phyloP scores from a whole-genome alignment of 108 stramenopile genomes.

The Cyclotella cryptica region DNA sequence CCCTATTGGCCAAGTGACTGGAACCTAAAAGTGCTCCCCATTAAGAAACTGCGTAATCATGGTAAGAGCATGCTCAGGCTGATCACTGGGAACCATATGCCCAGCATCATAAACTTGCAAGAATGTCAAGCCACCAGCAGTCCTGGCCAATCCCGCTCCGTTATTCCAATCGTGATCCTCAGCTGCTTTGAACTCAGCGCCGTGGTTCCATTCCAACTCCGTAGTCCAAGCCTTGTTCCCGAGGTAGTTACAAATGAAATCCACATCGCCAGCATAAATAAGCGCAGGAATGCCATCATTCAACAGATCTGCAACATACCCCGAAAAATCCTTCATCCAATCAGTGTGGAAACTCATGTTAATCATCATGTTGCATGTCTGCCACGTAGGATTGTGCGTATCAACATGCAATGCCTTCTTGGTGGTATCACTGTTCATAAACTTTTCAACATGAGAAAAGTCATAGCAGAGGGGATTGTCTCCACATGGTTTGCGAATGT shows the following conservation, averaged over 20 bases:
- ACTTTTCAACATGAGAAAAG: slow-evolving; percentile 85
- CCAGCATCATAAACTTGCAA: slow-evolving; percentile 73
- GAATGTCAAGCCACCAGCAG: slow-evolving; percentile 83
- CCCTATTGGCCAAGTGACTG: too few relatives aligned
- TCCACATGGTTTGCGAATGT: slow-evolving; percentile 89
- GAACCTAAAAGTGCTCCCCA: slow-evolving; percentile 27
- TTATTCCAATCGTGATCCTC: slow-evolving; percentile 75
- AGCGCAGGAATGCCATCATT: slow-evolving; percentile 85
- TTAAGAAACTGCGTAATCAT: slow-evolving; percentile 87
- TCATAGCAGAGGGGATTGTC: slow-evolving; percentile 93
- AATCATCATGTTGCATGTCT: slow-evolving; percentile 87
- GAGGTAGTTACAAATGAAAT: slow-evolving; percentile 98
- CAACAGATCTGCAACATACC: slow-evolving; percentile 83
- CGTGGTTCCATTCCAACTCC: slow-evolving; percentile 88
- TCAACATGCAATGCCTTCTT: slow-evolving; percentile 82
- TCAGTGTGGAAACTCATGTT: slow-evolving; percentile 89
- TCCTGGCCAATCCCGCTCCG: slow-evolving; percentile 77
- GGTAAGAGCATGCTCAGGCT: slow-evolving; percentile 80
- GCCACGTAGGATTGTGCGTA: slow-evolving; percentile 69
- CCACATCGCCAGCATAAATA: slow-evolving; percentile 97
- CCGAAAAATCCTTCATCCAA: slow-evolving; percentile 92
- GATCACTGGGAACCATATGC: slow-evolving; percentile 97
- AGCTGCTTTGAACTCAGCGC: slow-evolving; percentile 83
- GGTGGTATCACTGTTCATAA: slow-evolving; percentile 81
- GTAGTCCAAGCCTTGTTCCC: slow-evolving; percentile 96